Conservation (phyloP, 179 eudicot genomes). For the Carnegiea gigantea region DNA sequence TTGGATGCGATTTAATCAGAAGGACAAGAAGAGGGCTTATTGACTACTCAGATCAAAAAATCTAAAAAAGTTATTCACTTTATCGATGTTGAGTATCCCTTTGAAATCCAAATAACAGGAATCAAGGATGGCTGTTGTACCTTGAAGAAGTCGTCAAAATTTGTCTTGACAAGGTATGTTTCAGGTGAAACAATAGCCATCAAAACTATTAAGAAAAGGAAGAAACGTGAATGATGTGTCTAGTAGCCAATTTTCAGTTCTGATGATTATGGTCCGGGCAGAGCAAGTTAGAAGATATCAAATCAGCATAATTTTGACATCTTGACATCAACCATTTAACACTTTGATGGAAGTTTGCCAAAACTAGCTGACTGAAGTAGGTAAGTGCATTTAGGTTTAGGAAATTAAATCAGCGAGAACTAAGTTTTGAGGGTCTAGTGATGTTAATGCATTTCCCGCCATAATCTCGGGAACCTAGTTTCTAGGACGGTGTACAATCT, state of each 20-base stretch:
- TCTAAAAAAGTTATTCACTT: no score
- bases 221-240: neutral
- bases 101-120: neutral
- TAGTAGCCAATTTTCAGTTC: neutral
- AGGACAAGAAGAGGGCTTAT: no score
- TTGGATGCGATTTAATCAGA: no score
- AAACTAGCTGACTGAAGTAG: neutral
- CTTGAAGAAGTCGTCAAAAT: no score
- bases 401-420: neutral
- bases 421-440: neutral
- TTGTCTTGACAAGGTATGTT: no score
- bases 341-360: neutral
- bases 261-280: neutral
- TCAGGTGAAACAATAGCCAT: neutral
- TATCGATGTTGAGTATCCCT: no score
- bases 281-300: neutral
- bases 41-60: no score
- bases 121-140: neutral
- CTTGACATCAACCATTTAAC: neutral
- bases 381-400: neutral
- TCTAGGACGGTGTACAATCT: neutral
- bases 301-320: neutral
- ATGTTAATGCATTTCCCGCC: neutral
- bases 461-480: neutral
- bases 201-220: neutral